These are phyloP conservation scores for Wickerhamomyces canadensis DNA, from an alignment of 805 yeast genomes.

Conservation along the genomic window DNA sequence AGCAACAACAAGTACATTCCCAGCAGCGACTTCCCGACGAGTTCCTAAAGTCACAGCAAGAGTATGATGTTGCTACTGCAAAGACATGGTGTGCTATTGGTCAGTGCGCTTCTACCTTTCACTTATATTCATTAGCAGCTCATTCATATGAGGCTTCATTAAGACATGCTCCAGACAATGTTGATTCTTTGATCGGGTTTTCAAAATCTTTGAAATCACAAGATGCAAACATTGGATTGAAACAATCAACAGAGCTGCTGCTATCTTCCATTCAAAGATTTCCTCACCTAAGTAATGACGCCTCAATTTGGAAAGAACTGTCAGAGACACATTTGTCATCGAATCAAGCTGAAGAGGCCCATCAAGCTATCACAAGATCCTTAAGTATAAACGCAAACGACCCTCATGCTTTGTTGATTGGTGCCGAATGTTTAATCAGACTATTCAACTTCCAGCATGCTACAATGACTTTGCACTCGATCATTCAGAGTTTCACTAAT, in stretches of 20 bases:
- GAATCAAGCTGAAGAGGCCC: constrained; percentile 47
- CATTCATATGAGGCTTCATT: constrained; percentile 20
- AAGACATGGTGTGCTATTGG: constrained; percentile 21
- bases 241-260: constrained; percentile 18
- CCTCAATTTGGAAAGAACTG: constrained; percentile 41
- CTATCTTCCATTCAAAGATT: constrained; percentile 20
- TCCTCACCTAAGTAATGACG: constrained; percentile 34
- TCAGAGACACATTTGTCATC: constrained; percentile 44
- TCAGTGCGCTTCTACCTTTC: constrained; percentile 18
- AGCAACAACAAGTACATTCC: constrained; percentile 1
- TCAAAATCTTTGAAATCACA: constrained; percentile 13
- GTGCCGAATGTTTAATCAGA: constrained; percentile 43
- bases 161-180: constrained; percentile 19
- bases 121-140: constrained; percentile 14
- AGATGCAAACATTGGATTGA: constrained; percentile 8
- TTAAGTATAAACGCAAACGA: constrained; percentile 34
- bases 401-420: constrained; percentile 41
- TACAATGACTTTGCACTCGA: constrained; percentile 39
- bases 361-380: constrained; percentile 40
- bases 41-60: constrained; percentile 3
- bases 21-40: no score
- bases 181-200: constrained; percentile 15
- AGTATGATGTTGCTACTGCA: constrained; percentile 11
- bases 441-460: constrained; percentile 41
- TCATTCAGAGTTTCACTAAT: constrained; percentile 33